phyloP scores from a whole-genome alignment of 1,284 basidiomycete genomes.

The Trichosporon sp. region DNA sequence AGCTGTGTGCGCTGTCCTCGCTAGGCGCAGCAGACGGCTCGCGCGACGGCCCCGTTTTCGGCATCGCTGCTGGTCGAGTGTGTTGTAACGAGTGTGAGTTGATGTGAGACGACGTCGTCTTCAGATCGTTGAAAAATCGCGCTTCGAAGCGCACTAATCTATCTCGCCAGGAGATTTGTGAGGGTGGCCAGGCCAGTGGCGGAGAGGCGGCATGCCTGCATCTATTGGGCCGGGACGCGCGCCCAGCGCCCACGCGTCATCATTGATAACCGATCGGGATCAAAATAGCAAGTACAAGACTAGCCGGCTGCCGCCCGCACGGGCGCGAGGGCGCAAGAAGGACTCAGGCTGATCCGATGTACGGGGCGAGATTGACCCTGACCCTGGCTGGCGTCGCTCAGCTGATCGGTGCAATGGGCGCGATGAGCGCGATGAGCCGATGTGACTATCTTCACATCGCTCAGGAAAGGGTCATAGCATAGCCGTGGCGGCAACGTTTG shows the following conservation, averaged over 20 bases:
- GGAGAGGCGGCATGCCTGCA: background rate
- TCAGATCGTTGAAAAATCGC: background rate
- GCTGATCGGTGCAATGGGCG: too few relatives aligned
- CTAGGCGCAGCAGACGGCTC: background rate
- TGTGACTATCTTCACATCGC: too few relatives aligned
- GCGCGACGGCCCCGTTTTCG: background rate
- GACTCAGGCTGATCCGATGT: background rate
- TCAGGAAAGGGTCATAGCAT: too few relatives aligned
- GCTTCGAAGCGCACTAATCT: too few relatives aligned
- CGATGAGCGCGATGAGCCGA: too few relatives aligned
- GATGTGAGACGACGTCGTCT: background rate
- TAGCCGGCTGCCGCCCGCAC: background rate
- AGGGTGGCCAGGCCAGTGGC: background rate
- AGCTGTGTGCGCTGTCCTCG: background rate
- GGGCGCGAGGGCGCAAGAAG: background rate
- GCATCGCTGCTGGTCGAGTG: background rate
- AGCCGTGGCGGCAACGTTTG: too few relatives aligned
- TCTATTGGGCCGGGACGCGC: background rate
- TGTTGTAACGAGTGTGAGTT: background rate
- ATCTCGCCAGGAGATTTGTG: background rate
- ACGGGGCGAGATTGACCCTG: background rate
- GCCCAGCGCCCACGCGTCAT: background rate
- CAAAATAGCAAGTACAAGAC: background rate
- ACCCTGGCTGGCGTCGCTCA: background rate
- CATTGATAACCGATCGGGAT: constrained; percentile 1